phyloP scores from a whole-genome alignment of 441 rosid genomes.

The Brassica balearica region DNA sequence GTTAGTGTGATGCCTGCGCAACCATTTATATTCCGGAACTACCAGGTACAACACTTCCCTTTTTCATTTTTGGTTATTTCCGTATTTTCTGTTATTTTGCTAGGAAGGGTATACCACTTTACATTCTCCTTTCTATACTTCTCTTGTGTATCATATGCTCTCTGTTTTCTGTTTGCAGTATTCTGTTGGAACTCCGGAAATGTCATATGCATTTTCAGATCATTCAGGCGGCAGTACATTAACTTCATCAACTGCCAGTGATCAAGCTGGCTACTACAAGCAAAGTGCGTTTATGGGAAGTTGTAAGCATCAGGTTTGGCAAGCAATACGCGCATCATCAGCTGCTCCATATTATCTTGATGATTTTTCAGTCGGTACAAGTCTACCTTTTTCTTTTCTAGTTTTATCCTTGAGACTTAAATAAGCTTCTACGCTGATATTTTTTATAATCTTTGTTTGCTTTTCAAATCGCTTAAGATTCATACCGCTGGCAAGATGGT shows the following conservation, averaged over 20 bases:
- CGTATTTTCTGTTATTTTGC: slow-evolving; percentile 10
- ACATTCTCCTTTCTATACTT: background rate
- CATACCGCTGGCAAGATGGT: slow-evolving; percentile 99
- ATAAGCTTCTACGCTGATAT: slow-evolving; percentile 19
- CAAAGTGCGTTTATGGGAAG: slow-evolving; percentile 97
- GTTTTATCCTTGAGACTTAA: slow-evolving; percentile 12
- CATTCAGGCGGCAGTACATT: slow-evolving; percentile 66
- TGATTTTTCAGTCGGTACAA: slow-evolving; percentile 91
- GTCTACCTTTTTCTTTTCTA: slow-evolving; percentile 23
- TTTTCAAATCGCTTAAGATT: slow-evolving; percentile 51
- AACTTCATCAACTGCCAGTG: slow-evolving; percentile 73
- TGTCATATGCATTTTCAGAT: slow-evolving; percentile 77
- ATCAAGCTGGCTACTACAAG: slow-evolving; percentile 82
- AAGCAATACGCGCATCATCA: slow-evolving; percentile 98
- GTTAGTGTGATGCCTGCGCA: slow-evolving; percentile 96
- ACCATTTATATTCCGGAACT: slow-evolving; percentile 94
- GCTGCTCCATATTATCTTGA: slow-evolving; percentile 99
- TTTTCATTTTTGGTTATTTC: slow-evolving; percentile 14
- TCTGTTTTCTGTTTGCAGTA: slow-evolving; percentile 61
- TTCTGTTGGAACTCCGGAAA: slow-evolving; percentile 94
- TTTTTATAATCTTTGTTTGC: slow-evolving; percentile 21
- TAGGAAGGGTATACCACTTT: slow-evolving; percentile 1
- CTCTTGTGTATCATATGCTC: slow-evolving; percentile 15
- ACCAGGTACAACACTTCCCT: slow-evolving; percentile 67
- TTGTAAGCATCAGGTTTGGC: slow-evolving; percentile 94